These are phyloP conservation scores for Trypanosoma lewisi DNA, from an alignment of 208 protist genomes.

Conservation along the genomic window DNA sequence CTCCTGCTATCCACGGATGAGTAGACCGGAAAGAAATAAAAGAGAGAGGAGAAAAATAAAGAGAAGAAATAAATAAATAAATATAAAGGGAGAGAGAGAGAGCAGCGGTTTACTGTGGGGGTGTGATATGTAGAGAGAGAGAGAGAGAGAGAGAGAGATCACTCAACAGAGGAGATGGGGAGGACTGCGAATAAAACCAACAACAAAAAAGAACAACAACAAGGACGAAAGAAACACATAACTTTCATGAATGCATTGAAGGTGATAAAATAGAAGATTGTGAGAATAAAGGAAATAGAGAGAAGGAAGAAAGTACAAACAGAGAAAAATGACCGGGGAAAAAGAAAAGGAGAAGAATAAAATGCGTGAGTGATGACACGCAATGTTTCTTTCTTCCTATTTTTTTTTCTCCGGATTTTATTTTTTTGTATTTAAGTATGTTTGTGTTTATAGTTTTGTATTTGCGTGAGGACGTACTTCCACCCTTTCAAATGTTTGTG, in stretches of 20 bases:
- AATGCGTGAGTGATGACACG: background rate
- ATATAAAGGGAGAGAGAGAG: too few relatives aligned
- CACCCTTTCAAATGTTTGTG: background rate
- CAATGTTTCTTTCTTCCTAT: background rate
- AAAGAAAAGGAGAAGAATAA: background rate
- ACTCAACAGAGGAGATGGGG: too few relatives aligned
- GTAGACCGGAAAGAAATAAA: conserved; percentile 32
- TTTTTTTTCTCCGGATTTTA: background rate
- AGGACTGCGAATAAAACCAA: too few relatives aligned
- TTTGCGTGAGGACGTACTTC: background rate
- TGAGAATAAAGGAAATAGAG: background rate
- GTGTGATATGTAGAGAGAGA: too few relatives aligned
- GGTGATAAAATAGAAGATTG: too few relatives aligned
- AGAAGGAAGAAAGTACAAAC: conserved; percentile 14
- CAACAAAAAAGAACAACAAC: too few relatives aligned
- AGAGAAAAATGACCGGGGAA: background rate
- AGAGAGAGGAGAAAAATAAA: conserved; percentile 13
- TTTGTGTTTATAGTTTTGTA: background rate
- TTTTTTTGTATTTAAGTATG: background rate
- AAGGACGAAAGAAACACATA: too few relatives aligned
- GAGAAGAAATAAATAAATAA: conserved; percentile 7
- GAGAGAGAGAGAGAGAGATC: too few relatives aligned
- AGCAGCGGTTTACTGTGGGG: too few relatives aligned
- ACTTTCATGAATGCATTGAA: too few relatives aligned
- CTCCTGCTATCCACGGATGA: conserved; percentile 94